Base-by-base conservation (phyloP, 2,329 filamentous ascomycete genomes). In the Trichophyton verrucosum region DNA sequence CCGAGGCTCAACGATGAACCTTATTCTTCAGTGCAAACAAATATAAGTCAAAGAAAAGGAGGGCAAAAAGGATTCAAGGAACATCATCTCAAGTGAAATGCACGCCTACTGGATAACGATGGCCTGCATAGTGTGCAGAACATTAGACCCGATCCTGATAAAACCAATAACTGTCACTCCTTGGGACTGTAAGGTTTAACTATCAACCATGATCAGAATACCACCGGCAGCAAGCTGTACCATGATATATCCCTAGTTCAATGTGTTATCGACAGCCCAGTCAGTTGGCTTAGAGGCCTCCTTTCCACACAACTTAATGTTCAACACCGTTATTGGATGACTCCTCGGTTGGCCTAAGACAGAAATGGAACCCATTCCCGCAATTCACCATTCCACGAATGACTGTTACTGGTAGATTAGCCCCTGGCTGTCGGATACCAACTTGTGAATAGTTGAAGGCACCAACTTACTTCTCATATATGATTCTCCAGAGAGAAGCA, bases 401-500 rank as follows among this genome's bases (percentile, higher is more conserved):
- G 73, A 60, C 74, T 76, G 40, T 20, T 36, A 57, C 11, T n/a
- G 56, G 51, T 9, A 15, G 3, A 24, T 44, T 51, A 62, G 38
- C 11, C 57, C 69, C 57, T 69, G 65, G n/a, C 22, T 8, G 17
- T 22, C 15, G 11, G 13, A 15, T 17, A 40, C 27, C n/a, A 56
- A 6, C 6, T 6, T 56, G 3, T 11, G 27, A 17, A 20, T 42
- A n/a, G 22, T 6, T 17, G 3, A 44, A 24, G 11, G 30, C 40
- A 13, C 17, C 11, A 3, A 64, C 72, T 66, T 63, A 75, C 73
- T 72, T 70, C 58, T 75, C 68, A 63, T 71, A 75, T 13, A 69
- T 68, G 1, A 66, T 73, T 5, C 65, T 58, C 3, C 70, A 67
- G 66, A 75, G 64, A 8, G 75, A 70, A 62, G 67, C 68, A 22